Evolutionary conservation across 345 rosid species (phyloP).

Genomic region (Trapa bicornis): DNA sequence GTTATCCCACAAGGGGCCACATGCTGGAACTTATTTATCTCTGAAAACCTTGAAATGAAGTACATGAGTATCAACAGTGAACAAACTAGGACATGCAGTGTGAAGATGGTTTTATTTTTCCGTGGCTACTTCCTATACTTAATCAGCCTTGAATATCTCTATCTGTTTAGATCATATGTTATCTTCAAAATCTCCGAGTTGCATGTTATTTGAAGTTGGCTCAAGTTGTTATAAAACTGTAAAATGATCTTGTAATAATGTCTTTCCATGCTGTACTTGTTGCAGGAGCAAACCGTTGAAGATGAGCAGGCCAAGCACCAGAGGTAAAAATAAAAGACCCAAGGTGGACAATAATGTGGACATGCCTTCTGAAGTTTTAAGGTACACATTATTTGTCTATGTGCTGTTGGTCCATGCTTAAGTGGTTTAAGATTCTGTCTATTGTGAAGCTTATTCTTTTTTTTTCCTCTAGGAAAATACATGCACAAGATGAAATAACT

Average conservation of each 20-base stretch:
- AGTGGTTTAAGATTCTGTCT: neutral
- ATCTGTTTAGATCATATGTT: neutral
- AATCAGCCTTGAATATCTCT: neutral
- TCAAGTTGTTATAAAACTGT: neutral
- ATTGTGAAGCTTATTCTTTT: neutral
- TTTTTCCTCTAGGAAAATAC: slow-evolving; percentile 46
- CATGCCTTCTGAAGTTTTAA: slow-evolving; percentile 4
- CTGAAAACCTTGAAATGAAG: too few species aligned
- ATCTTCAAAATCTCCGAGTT: neutral
- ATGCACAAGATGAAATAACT: slow-evolving; percentile 44
- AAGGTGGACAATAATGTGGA: slow-evolving; percentile 3
- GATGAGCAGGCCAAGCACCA: slow-evolving; percentile 11
- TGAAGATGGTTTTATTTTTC: neutral
- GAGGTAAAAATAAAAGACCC: slow-evolving; percentile 12
- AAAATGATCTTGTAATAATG: neutral
- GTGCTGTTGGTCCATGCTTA: neutral
- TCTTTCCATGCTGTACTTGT: neutral
- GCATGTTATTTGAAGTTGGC: neutral
- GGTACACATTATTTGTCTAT: slow-evolving; percentile 1
- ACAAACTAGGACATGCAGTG: too few species aligned
- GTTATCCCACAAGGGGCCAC: too few species aligned
- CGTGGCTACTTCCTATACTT: too few species aligned
- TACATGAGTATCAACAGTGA: too few species aligned
- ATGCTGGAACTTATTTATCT: too few species aligned
- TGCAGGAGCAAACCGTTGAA: slow-evolving; percentile 3